Evolutionary conservation across 306 rosid species (phyloP), one percentile per base, ranked within the genome.

Genomic region (Adenanthera pavonina): DNA sequence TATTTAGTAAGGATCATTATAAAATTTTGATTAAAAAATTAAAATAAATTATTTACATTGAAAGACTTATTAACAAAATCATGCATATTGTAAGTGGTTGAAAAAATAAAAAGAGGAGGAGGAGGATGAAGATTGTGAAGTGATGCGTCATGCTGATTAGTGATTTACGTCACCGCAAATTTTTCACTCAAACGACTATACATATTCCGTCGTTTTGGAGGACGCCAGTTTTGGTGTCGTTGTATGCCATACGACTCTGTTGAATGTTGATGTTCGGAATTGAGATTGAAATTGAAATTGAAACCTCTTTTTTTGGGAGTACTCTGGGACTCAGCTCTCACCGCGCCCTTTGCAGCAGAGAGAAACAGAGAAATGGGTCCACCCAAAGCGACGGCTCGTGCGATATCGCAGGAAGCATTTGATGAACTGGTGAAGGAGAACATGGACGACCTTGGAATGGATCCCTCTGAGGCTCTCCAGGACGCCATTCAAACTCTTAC

Each of bases 371-470:
- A 74, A 20, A 94, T 94, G 98, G 92, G 79, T 9, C 93, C 93
- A 64, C 82, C 89, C 33, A 92, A 85, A 82, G 82, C 84, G 72
- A 60, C 89, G 56, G 78, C 71, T 78, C 95, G 99, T 40, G 1
- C 89, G 67, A 93, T 95, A 82, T 95, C 99, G 52, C 98, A 95
- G 85, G 92, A 92, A 82, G 97, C 98, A 11, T 95, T 93, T 83
- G 92, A 93, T 47, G 99, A 93, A 49, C 56, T 95, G 17, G 98
- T 92, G 60, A 90, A 76, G 79, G 98, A 95, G 90, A 95, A 92
- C 92, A 81, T 93, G 49, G 95, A 90, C 61, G 98, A 95, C 43
- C 91, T 95, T 46, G 98, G 88, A 40, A 95, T 95, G 99, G 99
- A 90, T 60, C 96, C 97, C 38, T 6, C 82, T 52, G 99, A 93